Conservation (phyloP, 225 moss, liverwort and hornwort genomes). For the Lunularia cruciata region DNA sequence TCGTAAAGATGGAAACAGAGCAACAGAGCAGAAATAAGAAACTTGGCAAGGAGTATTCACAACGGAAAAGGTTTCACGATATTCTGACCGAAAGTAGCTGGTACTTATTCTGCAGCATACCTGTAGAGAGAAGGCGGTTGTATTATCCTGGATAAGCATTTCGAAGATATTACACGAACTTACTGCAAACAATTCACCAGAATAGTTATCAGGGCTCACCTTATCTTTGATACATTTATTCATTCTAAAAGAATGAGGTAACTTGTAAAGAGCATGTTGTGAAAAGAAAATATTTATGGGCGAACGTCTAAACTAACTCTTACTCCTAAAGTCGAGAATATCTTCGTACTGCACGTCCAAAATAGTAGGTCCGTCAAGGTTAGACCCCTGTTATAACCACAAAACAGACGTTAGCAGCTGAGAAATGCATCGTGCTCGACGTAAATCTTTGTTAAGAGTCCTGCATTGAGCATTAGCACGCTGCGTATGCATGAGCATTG, state of each 20-base stretch:
- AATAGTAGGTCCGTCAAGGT: conserved; percentile 12
- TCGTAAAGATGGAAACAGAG: neutral
- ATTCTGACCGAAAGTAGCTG: neutral
- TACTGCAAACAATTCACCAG: conserved; percentile 22
- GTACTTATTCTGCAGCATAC: neutral
- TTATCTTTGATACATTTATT: too few relatives aligned
- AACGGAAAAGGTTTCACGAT: neutral
- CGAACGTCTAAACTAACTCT: too few relatives aligned
- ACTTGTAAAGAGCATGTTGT: too few relatives aligned
- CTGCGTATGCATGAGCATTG: too few relatives aligned
- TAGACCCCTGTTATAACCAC: conserved; percentile 6
- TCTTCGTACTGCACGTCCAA: conserved; percentile 38
- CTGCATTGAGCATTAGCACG: too few relatives aligned
- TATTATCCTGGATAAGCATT: conserved; percentile 18
- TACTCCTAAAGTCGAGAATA: conserved; percentile 31
- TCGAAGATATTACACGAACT: conserved; percentile 30
- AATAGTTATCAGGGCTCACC: too few relatives aligned
- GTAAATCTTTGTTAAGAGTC: too few relatives aligned
- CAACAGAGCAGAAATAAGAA: neutral
- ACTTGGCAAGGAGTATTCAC: neutral
- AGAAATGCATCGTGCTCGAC: too few relatives aligned
- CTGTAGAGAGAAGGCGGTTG: neutral
- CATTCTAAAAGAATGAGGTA: too few relatives aligned
- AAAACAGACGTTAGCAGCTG: neutral
- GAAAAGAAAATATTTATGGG: too few relatives aligned